phyloP scores from a whole-genome alignment of 208 protist species.

The Crithidia thermophila region DNA sequence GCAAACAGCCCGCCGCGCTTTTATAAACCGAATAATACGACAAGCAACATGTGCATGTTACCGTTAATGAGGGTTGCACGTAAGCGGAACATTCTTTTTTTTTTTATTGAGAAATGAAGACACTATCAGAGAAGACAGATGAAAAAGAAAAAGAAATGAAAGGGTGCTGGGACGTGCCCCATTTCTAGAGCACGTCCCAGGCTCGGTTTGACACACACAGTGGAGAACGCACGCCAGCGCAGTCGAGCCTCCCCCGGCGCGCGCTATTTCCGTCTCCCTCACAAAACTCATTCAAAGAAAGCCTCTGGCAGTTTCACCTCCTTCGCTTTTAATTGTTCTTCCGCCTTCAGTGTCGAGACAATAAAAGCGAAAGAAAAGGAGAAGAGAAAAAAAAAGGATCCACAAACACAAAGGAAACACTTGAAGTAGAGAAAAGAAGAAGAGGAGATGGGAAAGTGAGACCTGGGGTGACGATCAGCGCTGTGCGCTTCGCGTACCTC shows the following conservation, averaged over 20 bases:
- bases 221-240: too few species aligned
- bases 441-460: not conserved
- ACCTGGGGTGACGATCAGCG: not conserved
- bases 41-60: not conserved
- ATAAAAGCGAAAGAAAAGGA: not conserved
- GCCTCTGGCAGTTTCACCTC: too few species aligned
- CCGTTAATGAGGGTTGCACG: not conserved
- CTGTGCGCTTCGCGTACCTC: too few species aligned
- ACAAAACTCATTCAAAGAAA: too few species aligned
- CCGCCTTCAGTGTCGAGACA: not conserved
- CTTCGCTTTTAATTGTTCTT: not conserved
- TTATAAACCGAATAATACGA: too few species aligned
- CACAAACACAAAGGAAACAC: not conserved
- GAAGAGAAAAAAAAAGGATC: not conserved
- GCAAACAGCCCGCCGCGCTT: too few species aligned
- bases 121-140: slow-evolving; percentile 7
- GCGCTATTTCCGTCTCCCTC: too few species aligned
- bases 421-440: not conserved
- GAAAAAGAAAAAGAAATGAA: not conserved
- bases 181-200: not conserved
- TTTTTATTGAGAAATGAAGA: slow-evolving; percentile 16
- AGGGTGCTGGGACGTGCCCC: not conserved
- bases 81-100: slow-evolving; percentile 2
- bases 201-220: not conserved
- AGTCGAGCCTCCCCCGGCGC: too few species aligned